Evolutionary conservation across 1,139 yeast genomes (phyloP).

Genomic region (Candida labiduridarum): DNA sequence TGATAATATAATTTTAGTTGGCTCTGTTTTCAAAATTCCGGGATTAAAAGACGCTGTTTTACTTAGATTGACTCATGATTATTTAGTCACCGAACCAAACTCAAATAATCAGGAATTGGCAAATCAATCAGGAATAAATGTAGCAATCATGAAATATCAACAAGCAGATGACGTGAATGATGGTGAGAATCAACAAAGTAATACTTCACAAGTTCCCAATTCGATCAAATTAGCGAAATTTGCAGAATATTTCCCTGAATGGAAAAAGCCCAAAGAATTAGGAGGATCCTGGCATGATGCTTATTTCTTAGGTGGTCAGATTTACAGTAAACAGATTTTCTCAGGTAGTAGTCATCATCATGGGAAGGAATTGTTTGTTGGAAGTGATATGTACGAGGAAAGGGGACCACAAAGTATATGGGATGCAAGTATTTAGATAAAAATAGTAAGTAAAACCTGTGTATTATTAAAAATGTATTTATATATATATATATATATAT

Average conservation of each 20-base stretch:
- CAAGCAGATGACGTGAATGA: conserved; percentile 39
- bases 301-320: conserved; percentile 84
- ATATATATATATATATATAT: too few relatives aligned
- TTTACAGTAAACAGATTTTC: conserved; percentile 83
- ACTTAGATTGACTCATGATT: conserved; percentile 59
- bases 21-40: conserved; percentile 70
- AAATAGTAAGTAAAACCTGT: background rate
- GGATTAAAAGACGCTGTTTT: conserved; percentile 79
- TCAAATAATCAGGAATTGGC: conserved; percentile 18
- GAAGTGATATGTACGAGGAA: conserved; percentile 73
- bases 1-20: conserved; percentile 80
- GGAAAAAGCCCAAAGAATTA: conserved; percentile 69
- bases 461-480: too few relatives aligned
- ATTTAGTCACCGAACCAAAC: conserved; percentile 43
- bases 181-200: conserved; percentile 24
- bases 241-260: conserved; percentile 93
- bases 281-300: conserved; percentile 72
- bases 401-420: conserved; percentile 75
- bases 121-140: conserved; percentile 29
- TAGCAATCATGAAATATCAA: conserved; percentile 48
- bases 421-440: conserved; percentile 39
- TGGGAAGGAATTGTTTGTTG: conserved; percentile 67
- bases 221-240: conserved; percentile 66
- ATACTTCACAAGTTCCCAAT: conserved; percentile 70
- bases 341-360: conserved; percentile 58